phyloP scores from a whole-genome alignment of 169 alveolate genomes.

The Plasmodium sp. region DNA sequence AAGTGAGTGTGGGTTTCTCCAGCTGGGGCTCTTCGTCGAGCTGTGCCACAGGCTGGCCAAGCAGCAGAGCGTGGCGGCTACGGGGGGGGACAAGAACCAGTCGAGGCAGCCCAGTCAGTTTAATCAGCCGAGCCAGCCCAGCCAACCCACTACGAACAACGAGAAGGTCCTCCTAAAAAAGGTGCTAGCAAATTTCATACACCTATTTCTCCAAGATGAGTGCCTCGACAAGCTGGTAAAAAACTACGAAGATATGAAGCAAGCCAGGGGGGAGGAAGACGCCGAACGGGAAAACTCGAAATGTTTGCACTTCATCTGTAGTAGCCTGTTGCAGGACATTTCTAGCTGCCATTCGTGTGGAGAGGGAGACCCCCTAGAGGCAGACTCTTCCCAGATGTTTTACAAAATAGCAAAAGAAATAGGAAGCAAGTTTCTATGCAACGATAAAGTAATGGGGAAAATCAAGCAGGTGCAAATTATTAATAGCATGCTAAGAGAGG shows the following conservation, averaged over 20 bases:
- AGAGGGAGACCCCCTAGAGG: not conserved
- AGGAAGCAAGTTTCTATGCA: slow-evolving; percentile 12
- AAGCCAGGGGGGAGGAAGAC: not conserved
- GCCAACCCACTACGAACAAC: not conserved
- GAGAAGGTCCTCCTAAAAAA: slow-evolving; percentile 15
- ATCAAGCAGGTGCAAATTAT: slow-evolving; percentile 21
- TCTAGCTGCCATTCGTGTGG: not conserved
- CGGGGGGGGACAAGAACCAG: not conserved
- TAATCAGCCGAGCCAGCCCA: not conserved
- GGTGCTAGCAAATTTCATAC: slow-evolving; percentile 4
- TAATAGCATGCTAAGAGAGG: slow-evolving; percentile 38
- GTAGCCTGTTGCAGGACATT: not conserved
- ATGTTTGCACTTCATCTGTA: slow-evolving; percentile 37
- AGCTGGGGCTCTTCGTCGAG: not conserved
- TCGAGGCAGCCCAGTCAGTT: not conserved
- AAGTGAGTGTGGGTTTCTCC: not conserved
- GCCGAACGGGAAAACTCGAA: not conserved
- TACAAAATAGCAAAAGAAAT: slow-evolving; percentile 18
- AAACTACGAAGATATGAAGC: slow-evolving; percentile 16
- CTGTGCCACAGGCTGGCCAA: not conserved
- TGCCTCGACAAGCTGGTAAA: slow-evolving; percentile 8
- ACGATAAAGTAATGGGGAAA: slow-evolving; percentile 31
- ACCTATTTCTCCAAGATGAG: slow-evolving; percentile 38
- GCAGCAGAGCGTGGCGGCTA: not conserved
- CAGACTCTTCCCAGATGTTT: not conserved